A percentile compares a stretch with the other conserved stretches of the same genome.
Conservation (phyloP, 106 monocot genomes). For the Iris macrosiphon region DNA sequence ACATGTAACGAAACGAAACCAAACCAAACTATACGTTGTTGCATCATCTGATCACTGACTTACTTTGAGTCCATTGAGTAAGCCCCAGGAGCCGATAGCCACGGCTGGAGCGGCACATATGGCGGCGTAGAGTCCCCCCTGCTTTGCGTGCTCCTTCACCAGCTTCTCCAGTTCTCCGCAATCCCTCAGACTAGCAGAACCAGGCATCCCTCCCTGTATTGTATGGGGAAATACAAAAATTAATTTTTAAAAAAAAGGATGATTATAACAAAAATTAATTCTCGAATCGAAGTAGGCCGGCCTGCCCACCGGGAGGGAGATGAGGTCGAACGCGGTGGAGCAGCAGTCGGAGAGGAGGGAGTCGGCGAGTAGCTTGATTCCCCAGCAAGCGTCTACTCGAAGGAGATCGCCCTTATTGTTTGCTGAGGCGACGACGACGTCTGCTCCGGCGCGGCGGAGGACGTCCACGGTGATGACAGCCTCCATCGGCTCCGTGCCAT, state of each 20-base stretch:
- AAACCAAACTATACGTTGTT: too few relatives aligned
- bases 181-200: slow-evolving; percentile 53
- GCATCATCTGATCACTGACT: neutral
- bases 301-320: slow-evolving; percentile 28
- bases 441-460: slow-evolving; percentile 76
- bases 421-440: slow-evolving; percentile 80
- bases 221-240: neutral
- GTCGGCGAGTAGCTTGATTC: slow-evolving; percentile 78
- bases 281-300: neutral
- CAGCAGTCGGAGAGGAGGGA: slow-evolving; percentile 47
- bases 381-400: slow-evolving; percentile 48
- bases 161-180: slow-evolving; percentile 43
- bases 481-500: slow-evolving; percentile 93
- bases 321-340: slow-evolving; percentile 37
- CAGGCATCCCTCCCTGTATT: slow-evolving; percentile 75
- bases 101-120: slow-evolving; percentile 85
- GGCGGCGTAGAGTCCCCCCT: slow-evolving; percentile 60
- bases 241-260: neutral
- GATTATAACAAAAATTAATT: neutral
- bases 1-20: too few relatives aligned
- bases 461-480: slow-evolving; percentile 82
- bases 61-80: slow-evolving; percentile 74
- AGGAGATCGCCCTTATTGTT: slow-evolving; percentile 29
- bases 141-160: slow-evolving; percentile 60
- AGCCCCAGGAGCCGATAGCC: slow-evolving; percentile 79